phyloP scores from a whole-genome alignment of 768 basidiomycete species.

The Leccinum subtestaceum region DNA sequence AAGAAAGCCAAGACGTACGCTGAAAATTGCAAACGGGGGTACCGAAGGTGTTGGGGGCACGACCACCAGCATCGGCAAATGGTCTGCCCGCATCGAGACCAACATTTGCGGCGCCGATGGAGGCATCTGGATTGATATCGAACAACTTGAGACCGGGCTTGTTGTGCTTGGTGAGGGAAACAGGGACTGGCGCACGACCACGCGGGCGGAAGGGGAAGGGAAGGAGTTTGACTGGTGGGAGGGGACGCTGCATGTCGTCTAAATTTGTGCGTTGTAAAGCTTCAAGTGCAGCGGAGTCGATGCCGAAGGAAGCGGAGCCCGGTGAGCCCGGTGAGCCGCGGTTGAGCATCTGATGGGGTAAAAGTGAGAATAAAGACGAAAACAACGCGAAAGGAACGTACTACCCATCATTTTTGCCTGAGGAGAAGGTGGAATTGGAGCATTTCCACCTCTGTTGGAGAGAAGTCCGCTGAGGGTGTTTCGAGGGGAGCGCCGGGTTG shows the following conservation, averaged over 20 bases:
- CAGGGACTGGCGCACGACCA: constrained; percentile 33
- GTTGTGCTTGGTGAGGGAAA: constrained; percentile 40
- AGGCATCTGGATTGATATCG: constrained; percentile 52
- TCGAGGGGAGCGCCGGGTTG: constrained; percentile 16
- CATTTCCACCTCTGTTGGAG: constrained; percentile 42
- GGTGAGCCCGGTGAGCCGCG: constrained; percentile 27
- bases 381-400: constrained; percentile 33
- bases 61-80: constrained; percentile 40
- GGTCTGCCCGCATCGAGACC: constrained; percentile 73
- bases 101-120: constrained; percentile 58
- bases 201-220: constrained; percentile 29
- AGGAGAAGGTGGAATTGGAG: constrained; percentile 82
- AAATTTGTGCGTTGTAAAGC: constrained; percentile 34
- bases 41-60: constrained; percentile 43
- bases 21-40: constrained; percentile 89
- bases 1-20: constrained; percentile 57
- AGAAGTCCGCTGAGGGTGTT: constrained; percentile 42
- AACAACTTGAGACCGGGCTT: constrained; percentile 44
- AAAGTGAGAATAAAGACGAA: constrained; percentile 14
- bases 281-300: constrained; percentile 40
- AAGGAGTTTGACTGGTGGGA: constrained; percentile 36
- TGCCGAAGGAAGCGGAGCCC: constrained; percentile 25
- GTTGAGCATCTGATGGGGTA: constrained; percentile 44
- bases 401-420: constrained; percentile 92
- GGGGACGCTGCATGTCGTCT: constrained; percentile 25